Base-by-base conservation (phyloP, 2,329 filamentous ascomycete genomes). In the Aspergillus quadrilineatus region DNA sequence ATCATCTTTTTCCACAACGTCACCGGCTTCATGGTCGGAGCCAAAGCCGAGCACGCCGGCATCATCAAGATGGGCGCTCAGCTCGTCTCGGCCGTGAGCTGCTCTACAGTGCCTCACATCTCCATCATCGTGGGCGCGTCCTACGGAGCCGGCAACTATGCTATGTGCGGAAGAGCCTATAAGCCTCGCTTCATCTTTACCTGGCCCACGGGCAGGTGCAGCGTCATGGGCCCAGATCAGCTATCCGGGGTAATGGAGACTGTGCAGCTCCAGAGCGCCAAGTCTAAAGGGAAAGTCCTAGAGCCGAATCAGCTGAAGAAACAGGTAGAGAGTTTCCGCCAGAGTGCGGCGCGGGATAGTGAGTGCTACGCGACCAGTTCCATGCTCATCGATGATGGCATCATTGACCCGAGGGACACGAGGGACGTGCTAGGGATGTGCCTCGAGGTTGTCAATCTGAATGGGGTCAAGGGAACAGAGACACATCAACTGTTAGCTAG, bases 1-100 rank as follows among this genome's bases (percentile, higher is more conserved):
- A 77, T 79, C 12, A 63, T 79, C 4, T 80, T 78, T 64, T 63
- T 80, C 0, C 77, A 79, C 62, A 80, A 79, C 43, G 76, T 79
- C 0, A 79, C 77, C 0, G 77, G 77, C 1, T 80, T 80, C 65
- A 80, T 80, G 77, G 77, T 80, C 3, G 77, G 77, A 3, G 61
- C 72, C 5, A 76, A 77, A 55, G 73, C 77, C 4, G 77, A 80
- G 50, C 75, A 74, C 49, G 70, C 71, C 0, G 74, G 69, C 4
- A 77, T 79, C 58, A 79, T 79, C 63, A 78, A 78, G 48, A 67
- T 67, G 37, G 77, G 77, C 7, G 77, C 77, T 0, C 77, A 78
- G 57, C 67, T 79, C 5, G 76, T 79, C 10, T 75, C 75, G 0
- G 77, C 77, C 1, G 77, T 79, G 7, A 73, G 69, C 56, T 75